phyloP scores from a whole-genome alignment of 2,329 filamentous ascomycete species.

The Teratosphaeria nubilosa region DNA sequence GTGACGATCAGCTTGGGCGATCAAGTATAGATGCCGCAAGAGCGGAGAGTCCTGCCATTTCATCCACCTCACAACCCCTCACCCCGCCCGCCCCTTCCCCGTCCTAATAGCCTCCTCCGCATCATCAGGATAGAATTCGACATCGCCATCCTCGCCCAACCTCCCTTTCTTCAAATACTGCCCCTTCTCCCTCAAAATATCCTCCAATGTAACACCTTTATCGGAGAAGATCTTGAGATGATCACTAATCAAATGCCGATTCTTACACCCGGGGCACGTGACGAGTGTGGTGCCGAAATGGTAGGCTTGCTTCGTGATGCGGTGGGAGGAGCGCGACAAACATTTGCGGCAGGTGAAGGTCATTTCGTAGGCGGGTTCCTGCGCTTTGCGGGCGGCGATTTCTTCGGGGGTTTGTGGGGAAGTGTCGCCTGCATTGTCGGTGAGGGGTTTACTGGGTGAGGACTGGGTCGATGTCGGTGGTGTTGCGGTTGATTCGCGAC shows the following conservation, averaged over 20 bases:
- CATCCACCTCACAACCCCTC: background rate
- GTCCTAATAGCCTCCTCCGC: background rate
- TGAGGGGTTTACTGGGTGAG: conserved; percentile 15
- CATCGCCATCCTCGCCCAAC: conserved; percentile 66
- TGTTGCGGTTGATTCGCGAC: conserved; percentile 3
- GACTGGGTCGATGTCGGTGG: background rate
- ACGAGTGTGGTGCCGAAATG: conserved; percentile 84
- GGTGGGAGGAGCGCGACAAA: conserved; percentile 67
- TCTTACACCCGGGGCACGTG: conserved; percentile 75
- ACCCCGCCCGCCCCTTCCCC: background rate
- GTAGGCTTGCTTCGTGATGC: conserved; percentile 87
- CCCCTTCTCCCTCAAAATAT: conserved; percentile 67
- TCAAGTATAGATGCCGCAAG: background rate
- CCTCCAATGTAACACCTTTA: conserved; percentile 59
- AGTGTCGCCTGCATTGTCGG: conserved; percentile 15
- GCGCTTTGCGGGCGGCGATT: conserved; percentile 32
- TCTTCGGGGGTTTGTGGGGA: conserved; percentile 19
- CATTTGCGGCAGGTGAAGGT: conserved; percentile 85
- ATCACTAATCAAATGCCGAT: conserved; percentile 84
- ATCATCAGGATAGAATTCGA: conserved; percentile 64
- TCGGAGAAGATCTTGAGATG: conserved; percentile 77
- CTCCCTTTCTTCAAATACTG: conserved; percentile 61
- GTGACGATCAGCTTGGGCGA: too few species aligned
- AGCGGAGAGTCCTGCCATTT: background rate
- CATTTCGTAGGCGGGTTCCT: conserved; percentile 66